These are phyloP conservation scores for Poa pratensis DNA, from an alignment of 176 grass and related monocot species.

Conservation along the genomic window DNA sequence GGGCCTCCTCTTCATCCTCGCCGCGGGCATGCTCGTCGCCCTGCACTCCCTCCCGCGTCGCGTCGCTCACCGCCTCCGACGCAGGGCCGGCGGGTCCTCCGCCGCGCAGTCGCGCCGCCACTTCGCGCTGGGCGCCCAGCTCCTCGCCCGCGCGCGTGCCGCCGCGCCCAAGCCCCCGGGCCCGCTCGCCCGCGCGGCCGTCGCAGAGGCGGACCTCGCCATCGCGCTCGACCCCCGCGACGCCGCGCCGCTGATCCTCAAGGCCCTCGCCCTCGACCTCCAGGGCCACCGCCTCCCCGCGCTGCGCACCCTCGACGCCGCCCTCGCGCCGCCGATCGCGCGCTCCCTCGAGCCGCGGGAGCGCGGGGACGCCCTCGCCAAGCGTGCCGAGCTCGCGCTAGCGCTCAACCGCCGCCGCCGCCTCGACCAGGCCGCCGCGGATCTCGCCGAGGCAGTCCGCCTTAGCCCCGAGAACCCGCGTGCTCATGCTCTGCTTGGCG, in stretches of 20 bases:
- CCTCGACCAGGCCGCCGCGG: conserved; percentile 61
- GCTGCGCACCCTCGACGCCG: conserved; percentile 68
- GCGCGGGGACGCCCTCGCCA: conserved; percentile 78
- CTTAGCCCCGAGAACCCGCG: conserved; percentile 81
- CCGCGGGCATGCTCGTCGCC: conserved; percentile 57
- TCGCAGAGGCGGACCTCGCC: conserved; percentile 71
- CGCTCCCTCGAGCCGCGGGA: conserved; percentile 70
- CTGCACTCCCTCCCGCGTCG: conserved; percentile 74
- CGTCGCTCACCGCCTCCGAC: conserved; percentile 50
- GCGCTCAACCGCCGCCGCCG: conserved; percentile 56
- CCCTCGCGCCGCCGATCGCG: conserved; percentile 57
- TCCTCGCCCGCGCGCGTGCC: conserved; percentile 69
- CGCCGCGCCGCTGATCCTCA: conserved; percentile 82
- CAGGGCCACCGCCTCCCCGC: conserved; percentile 69
- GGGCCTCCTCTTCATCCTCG: conserved; percentile 66
- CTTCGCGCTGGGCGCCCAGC: conserved; percentile 75
- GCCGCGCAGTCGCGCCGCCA: conserved; percentile 68
- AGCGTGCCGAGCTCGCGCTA: conserved; percentile 78
- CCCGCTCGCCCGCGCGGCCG: conserved; percentile 54
- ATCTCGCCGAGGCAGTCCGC: conserved; percentile 66
- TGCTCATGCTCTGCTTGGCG: conserved; percentile 63
- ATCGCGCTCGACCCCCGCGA: conserved; percentile 80
- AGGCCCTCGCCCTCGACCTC: conserved; percentile 82
- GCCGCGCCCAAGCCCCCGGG: conserved; percentile 13
- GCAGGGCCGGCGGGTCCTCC: conserved; percentile 20